phyloP scores from a whole-genome alignment of 2,329 filamentous ascomycete genomes.

The Calonectria multiphialidica region DNA sequence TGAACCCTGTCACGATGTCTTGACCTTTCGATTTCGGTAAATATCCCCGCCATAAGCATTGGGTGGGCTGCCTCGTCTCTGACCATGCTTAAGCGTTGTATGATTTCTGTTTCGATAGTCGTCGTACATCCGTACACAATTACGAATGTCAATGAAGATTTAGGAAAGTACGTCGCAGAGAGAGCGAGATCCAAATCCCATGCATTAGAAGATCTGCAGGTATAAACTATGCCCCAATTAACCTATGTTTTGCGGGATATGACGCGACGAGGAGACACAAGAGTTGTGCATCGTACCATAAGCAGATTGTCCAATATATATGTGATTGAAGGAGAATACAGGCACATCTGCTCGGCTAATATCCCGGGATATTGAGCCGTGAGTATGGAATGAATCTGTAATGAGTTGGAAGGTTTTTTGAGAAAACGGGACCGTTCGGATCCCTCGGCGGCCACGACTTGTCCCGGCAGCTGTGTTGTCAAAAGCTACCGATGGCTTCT shows the following conservation, averaged over 20 bases:
- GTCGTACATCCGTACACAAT: constrained; percentile 18
- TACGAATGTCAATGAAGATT: background rate
- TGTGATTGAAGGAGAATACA: background rate
- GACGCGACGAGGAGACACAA: background rate
- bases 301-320: background rate
- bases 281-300: background rate
- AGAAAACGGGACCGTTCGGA: constrained; percentile 12
- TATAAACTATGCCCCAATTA: constrained; percentile 1
- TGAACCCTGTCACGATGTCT: constrained; percentile 17
- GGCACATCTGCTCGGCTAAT: constrained; percentile 16
- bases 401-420: background rate
- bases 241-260: no score
- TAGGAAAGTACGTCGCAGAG: constrained; percentile 16
- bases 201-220: constrained; percentile 19
- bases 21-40: constrained; percentile 14
- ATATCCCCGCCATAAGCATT: background rate
- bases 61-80: constrained; percentile 2
- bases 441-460: background rate
- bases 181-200: constrained; percentile 20
- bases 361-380: background rate
- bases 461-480: background rate
- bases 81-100: background rate
- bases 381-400: background rate
- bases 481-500: background rate
- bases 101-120: background rate